Base-by-base conservation (phyloP, 257 asterid genomes). In the Ophiorrhiza pumila region DNA sequence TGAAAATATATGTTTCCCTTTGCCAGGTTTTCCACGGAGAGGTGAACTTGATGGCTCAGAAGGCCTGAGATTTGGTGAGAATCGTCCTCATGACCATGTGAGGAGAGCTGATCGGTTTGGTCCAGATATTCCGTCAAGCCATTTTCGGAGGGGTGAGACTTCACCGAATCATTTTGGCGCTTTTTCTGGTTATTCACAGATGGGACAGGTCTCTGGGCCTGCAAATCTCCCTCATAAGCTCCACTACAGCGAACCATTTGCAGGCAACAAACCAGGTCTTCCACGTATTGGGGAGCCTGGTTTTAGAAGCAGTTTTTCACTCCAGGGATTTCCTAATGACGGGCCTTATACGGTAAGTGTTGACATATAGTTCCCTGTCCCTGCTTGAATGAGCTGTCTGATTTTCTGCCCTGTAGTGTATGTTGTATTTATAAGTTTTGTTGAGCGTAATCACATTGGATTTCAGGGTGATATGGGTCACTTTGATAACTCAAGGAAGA, bases 251-350 rank as follows among this genome's bases (percentile, higher is more conserved):
- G 96, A 87, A 67, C 56, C 91, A 81, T 70, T 75, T 50, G 69
- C 87, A 66, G 86, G 82, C 60, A 86, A 80, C 75, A 71, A 79
- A 64, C 73, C 85, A 50, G 56, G 80, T 77, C 72, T 77, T 74
- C 90, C 78, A 12, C 97, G 74, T 56, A 78, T 80, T 50, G 89
- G 87, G 70, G 96, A 87, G 73, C 91, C 85, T 78, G 88, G 85
- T 76, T 84, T 79, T 85, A 80, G 91, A 82, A 84, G 88, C 87
- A 83, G 76, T 72, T 85, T 82, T 76, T 73, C 91, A 35, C 79
- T 55, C 58, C 91, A 79, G 67, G 96, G 87, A 75, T 84, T 80
- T 78, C 83, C 82, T 32, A 78, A 80, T 77, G 79, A 78, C 60
- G 85, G 77, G 71, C 74, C 74, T 37, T 87, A 70, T 83, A 66